Conservation (phyloP, 176 grass and related monocot species). For the Triticum timopheevii region DNA sequence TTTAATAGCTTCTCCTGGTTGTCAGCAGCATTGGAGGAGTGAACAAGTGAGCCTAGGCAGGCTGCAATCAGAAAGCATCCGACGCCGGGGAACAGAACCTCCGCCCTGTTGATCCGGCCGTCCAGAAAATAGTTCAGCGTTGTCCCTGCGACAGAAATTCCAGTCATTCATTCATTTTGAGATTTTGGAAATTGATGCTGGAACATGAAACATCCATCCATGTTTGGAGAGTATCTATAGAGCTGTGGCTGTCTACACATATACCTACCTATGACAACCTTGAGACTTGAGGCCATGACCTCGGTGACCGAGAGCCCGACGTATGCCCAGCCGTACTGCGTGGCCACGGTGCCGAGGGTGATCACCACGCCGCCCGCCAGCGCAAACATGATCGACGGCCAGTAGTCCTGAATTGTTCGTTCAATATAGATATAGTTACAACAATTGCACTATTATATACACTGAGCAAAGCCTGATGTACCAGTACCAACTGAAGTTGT, state of each 20-base stretch:
- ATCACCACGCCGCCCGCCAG: constrained; percentile 73
- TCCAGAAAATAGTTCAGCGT: constrained; percentile 94
- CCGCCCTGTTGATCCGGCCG: constrained; percentile 77
- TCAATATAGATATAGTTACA: neutral
- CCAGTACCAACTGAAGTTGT: no score
- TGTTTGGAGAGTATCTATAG: neutral
- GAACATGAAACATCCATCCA: no score
- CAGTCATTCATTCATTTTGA: neutral
- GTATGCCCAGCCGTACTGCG: constrained; percentile 92
- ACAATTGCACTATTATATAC: neutral
- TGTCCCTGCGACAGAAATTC: constrained; percentile 48
- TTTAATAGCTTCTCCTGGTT: constrained; percentile 75
- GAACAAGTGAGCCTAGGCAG: constrained; percentile 79
- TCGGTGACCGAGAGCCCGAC: constrained; percentile 87
- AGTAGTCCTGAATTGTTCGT: constrained; percentile 59
- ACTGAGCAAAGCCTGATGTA: neutral
- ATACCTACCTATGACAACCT: constrained; percentile 96
- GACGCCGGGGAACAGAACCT: constrained; percentile 87
- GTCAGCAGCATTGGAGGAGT: constrained; percentile 87
- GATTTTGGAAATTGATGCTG: neutral
- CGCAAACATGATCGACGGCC: constrained; percentile 79
- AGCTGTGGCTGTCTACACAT: no score
- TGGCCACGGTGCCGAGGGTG: constrained; percentile 84
- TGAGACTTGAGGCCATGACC: constrained; percentile 86
- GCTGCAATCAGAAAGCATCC: constrained; percentile 88